A percentile compares a stretch with the other conserved stretches of the same genome.
Conservation (phyloP, 257 asterid species). For the Penstemon barbatus region DNA sequence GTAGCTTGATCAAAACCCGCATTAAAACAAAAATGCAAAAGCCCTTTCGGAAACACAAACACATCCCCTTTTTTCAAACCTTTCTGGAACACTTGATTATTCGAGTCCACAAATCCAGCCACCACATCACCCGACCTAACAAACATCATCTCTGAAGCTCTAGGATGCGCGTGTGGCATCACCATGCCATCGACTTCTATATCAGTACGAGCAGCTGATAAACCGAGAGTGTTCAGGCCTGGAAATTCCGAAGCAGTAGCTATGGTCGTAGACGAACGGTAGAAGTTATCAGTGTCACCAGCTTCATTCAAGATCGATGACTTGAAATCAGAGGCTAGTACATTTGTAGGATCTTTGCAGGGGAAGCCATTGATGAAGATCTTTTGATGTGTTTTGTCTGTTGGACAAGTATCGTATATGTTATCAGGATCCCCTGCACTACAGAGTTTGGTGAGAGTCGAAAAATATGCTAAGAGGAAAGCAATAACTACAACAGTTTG, state of each 20-base stretch:
- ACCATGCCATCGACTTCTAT: constrained; percentile 67
- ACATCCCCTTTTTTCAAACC: constrained; percentile 58
- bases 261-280: constrained; percentile 39
- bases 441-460: constrained; percentile 9
- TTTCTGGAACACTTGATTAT: constrained; percentile 44
- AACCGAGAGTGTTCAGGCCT: constrained; percentile 72
- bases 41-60: constrained; percentile 67
- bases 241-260: constrained; percentile 65
- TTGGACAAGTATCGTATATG: constrained; percentile 60
- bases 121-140: constrained; percentile 50
- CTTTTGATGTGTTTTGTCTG: constrained; percentile 31
- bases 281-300: constrained; percentile 56
- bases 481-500: constrained; percentile 12
- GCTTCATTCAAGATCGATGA: constrained; percentile 40
- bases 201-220: constrained; percentile 62
- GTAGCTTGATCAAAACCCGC: constrained; percentile 59
- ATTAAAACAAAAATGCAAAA: constrained; percentile 62
- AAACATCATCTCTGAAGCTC: constrained; percentile 74
- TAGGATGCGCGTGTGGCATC: constrained; percentile 56
- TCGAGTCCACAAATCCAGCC: constrained; percentile 64
- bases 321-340: constrained; percentile 62
- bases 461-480: constrained; percentile 28
- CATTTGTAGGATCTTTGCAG: constrained; percentile 54
- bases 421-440: constrained; percentile 47
- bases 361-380: constrained; percentile 63